Evolutionary conservation across 305 asterid species (phyloP).

Genomic region (Fraxinus angustifolia): DNA sequence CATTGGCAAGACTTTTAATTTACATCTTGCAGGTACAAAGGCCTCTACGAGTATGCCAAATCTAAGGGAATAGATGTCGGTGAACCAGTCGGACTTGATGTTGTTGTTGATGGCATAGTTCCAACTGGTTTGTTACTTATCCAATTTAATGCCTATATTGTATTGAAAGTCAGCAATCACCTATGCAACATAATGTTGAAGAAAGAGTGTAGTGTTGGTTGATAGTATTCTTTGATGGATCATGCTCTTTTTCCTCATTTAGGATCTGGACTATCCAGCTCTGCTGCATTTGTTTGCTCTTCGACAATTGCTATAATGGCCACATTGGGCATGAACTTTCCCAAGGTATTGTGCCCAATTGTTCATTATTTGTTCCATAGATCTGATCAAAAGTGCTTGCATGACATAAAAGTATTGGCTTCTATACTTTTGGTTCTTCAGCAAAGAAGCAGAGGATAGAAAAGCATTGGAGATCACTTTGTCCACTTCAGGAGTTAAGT

Average conservation of each 20-base stretch:
- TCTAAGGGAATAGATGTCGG: constrained; percentile 61
- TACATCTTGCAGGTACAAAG: constrained; percentile 64
- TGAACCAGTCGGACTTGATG: constrained; percentile 64
- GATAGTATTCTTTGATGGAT: neutral
- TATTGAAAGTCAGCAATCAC: neutral
- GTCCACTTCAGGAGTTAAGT: neutral
- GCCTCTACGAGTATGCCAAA: constrained; percentile 73
- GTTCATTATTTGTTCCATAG: neutral
- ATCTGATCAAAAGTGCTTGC: neutral
- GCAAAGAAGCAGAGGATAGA: neutral
- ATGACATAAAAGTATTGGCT: neutral
- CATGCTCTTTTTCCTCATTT: constrained; percentile 14
- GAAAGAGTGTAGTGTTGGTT: neutral
- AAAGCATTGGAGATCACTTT: neutral
- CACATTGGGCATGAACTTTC: constrained; percentile 43
- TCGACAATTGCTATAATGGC: constrained; percentile 91
- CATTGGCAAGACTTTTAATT: neutral
- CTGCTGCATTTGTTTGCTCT: constrained; percentile 97
- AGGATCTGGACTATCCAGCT: constrained; percentile 96
- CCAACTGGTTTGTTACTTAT: constrained; percentile 61
- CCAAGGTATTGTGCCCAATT: constrained; percentile 49
- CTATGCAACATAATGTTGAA: neutral
- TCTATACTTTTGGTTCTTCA: neutral
- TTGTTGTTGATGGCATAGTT: constrained; percentile 80
- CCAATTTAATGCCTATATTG: neutral